Evolutionary conservation across 78 protist species (phyloP), one percentile per base, ranked within the genome.

Genomic region (Tieghemostelium lacteum): DNA sequence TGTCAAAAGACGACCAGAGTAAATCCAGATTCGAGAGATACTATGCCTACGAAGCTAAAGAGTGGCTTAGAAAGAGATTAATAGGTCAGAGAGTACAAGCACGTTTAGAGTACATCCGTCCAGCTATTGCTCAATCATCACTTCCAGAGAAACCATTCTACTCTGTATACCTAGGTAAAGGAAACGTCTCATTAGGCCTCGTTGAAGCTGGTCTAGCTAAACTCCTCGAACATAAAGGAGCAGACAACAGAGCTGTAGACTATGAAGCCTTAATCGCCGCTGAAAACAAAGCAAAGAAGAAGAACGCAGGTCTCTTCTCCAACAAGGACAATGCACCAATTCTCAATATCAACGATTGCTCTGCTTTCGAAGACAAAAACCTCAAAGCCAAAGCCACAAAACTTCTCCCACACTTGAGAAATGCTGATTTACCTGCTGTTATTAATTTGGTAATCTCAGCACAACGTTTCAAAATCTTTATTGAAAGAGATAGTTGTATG

Each of bases 141-240:
- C 70, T 91, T 10, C 89, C 94, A 45, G 94, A 91, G 85, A 91
- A 76, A 65, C 86, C 88, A 58, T 91, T 67, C 85, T 91, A 70
- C 54, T 64, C 73, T 63, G 60, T 91, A 6, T 80, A 70, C 29
- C 33, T 91, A 6, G 94, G 86, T 20, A 91, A 91, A 70, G 76
- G 77, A 29, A 91, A 91, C 54, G 77, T 91, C 7, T 55, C 94
- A 29, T 60, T 91, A 1, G 94, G 85, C 24, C 26, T 91, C 0
- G 91, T 78, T 0, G 89, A 80, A 36, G 86, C 85, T 24, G 94
- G 94, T 67, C 49, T 91, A 2, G 88, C 94, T 29, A 40, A 39
- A 10, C 78, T 91, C 2, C 39, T 42, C 12, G 87, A 74, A 40
- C 85, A 83, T 20, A 91, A 83, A 55, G 74, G 86, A 26, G 88